These are phyloP conservation scores for Allium fistulosum DNA, from an alignment of 106 monocot species.

Conservation along the genomic window DNA sequence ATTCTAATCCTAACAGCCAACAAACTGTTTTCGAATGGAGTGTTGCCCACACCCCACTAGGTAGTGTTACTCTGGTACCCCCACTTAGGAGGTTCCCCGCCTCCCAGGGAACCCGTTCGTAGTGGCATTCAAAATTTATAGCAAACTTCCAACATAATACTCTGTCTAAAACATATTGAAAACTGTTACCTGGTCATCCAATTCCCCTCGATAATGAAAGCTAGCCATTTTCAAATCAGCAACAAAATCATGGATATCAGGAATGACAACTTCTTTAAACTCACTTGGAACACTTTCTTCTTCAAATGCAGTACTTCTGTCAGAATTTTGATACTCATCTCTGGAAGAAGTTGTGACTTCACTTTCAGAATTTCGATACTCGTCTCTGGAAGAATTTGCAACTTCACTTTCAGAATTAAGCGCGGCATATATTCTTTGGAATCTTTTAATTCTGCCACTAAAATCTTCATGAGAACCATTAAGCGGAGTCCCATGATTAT, in stretches of 20 bases:
- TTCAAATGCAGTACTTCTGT: constrained; percentile 14
- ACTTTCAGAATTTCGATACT: constrained; percentile 27
- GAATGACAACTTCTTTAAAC: constrained; percentile 27
- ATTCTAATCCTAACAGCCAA: too few species aligned
- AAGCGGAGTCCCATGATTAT: constrained; percentile 55
- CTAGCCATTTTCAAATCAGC: constrained; percentile 63
- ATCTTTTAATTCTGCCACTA: constrained; percentile 37
- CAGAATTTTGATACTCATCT: constrained; percentile 28
- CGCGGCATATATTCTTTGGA: constrained; percentile 26
- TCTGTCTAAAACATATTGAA: neutral
- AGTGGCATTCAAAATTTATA: too few species aligned
- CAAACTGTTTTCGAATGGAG: too few species aligned
- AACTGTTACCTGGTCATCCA: constrained; percentile 29
- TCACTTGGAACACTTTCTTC: constrained; percentile 9
- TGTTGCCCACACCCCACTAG: too few species aligned
- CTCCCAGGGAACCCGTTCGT: too few species aligned
- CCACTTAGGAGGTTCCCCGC: too few species aligned
- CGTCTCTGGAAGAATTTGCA: constrained; percentile 8
- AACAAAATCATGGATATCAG: constrained; percentile 49
- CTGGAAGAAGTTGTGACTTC: neutral
- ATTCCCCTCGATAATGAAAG: constrained; percentile 38
- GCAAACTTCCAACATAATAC: neutral
- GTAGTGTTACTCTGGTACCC: too few species aligned
- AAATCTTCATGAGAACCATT: constrained; percentile 43
- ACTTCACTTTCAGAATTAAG: constrained; percentile 21